A percentile compares a stretch with the other conserved stretches of the same genome.
Evolutionary conservation across 768 basidiomycete genomes (phyloP).

Genomic region (Macrolepiota albuminosa): DNA sequence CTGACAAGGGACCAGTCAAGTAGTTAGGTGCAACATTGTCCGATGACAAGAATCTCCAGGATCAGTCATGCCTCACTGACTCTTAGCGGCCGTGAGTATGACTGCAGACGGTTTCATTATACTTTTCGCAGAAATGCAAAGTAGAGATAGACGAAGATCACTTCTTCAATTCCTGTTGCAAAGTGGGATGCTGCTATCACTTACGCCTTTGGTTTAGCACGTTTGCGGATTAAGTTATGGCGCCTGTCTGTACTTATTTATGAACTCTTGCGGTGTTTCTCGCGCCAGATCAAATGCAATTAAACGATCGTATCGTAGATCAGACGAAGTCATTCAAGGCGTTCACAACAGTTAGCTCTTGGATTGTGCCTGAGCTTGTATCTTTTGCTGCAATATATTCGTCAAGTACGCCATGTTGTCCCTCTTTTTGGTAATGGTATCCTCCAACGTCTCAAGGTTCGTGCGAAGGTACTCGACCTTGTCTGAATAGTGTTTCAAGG

Average conservation of each 20-base stretch:
- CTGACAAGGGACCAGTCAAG: neutral
- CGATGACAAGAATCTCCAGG: neutral
- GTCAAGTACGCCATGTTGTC: conserved; percentile 79
- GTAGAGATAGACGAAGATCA: neutral
- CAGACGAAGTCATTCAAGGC: neutral
- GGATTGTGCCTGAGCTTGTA: conserved; percentile 30
- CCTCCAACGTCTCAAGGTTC: conserved; percentile 85
- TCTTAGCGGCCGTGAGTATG: neutral
- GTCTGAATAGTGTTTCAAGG: conserved; percentile 70
- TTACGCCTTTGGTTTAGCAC: neutral
- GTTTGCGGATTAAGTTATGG: neutral
- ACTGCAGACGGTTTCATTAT: neutral
- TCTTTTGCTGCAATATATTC: conserved; percentile 64
- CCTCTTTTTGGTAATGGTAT: conserved; percentile 86
- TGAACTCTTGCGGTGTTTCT: neutral
- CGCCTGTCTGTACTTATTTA: neutral
- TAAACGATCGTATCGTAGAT: neutral
- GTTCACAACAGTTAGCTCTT: conserved; percentile 9
- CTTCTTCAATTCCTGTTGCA: neutral
- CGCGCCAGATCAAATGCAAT: neutral
- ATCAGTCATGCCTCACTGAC: neutral
- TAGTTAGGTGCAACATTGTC: neutral
- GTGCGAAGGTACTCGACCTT: conserved; percentile 80
- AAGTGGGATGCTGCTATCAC: neutral
- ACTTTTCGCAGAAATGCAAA: neutral